phyloP scores from a whole-genome alignment of 2,329 filamentous ascomycete genomes.

The Colletotrichum coccodes region DNA sequence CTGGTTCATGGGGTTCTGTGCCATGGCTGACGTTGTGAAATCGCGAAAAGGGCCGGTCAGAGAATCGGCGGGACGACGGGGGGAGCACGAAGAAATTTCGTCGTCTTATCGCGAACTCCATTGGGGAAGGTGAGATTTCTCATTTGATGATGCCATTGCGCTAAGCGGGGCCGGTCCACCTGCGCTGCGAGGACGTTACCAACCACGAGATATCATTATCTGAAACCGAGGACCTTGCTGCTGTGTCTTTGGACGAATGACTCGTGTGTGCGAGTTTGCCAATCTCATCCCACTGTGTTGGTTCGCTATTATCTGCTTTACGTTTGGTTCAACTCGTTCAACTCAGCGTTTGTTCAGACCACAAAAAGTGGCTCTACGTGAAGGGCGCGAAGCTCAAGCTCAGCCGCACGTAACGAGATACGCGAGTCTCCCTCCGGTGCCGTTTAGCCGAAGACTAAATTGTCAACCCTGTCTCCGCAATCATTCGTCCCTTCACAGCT shows the following conservation, averaged over 20 bases:
- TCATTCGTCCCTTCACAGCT: no score
- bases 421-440: no score
- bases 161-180: slow-evolving; percentile 27
- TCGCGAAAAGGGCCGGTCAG: background rate
- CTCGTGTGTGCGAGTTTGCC: background rate
- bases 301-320: no score
- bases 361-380: no score
- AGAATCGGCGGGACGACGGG: background rate
- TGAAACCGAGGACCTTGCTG: background rate
- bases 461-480: no score
- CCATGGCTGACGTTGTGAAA: background rate
- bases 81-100: slow-evolving; percentile 11
- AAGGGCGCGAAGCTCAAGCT: no score
- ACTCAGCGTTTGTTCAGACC: no score
- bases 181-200: background rate
- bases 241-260: background rate
- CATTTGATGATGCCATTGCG: slow-evolving; percentile 31
- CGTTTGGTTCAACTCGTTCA: no score
- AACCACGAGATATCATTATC: background rate
- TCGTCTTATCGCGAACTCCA: slow-evolving; percentile 27
- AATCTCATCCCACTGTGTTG: no score
- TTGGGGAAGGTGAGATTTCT: slow-evolving; percentile 30
- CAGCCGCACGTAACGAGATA: no score
- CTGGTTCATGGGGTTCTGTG: background rate
- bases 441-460: no score